These are phyloP conservation scores for Phyllachora maydis DNA, from an alignment of 2,329 filamentous ascomycete species.

Conservation along the genomic window DNA sequence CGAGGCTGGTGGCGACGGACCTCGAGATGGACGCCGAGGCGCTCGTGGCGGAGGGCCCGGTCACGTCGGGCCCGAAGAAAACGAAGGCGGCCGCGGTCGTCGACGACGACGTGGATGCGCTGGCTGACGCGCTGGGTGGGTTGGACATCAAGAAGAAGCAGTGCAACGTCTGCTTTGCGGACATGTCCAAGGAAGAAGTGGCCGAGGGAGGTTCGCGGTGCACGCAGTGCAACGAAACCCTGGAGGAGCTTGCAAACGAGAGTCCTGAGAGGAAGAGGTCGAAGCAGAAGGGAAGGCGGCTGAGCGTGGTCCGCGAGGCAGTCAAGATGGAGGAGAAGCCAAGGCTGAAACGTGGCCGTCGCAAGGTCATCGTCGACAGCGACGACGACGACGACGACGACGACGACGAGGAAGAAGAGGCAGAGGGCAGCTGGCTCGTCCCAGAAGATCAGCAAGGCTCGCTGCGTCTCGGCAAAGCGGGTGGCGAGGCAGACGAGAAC, in stretches of 20 bases:
- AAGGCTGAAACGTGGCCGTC: slow-evolving; percentile 20
- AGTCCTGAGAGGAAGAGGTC: slow-evolving; percentile 16
- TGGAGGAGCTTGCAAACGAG: slow-evolving; percentile 39
- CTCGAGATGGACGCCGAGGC: slow-evolving; percentile 77
- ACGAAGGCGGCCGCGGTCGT: too few species aligned
- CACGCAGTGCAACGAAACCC: slow-evolving; percentile 51
- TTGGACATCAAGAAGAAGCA: slow-evolving; percentile 59
- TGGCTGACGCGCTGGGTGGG: slow-evolving; percentile 72
- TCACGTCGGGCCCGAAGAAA: slow-evolving; percentile 25
- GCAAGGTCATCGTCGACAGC: slow-evolving; percentile 41
- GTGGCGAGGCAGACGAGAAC: slow-evolving; percentile 74
- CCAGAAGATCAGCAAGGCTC: slow-evolving; percentile 40
- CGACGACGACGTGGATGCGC: slow-evolving; percentile 54
- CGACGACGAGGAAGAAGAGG: slow-evolving; percentile 46
- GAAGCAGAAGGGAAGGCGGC: slow-evolving; percentile 13
- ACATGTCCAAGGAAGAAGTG: slow-evolving; percentile 36
- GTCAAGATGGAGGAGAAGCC: slow-evolving; percentile 11
- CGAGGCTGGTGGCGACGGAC: slow-evolving; percentile 68
- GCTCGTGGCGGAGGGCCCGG: slow-evolving; percentile 46
- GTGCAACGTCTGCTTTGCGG: slow-evolving; percentile 66
- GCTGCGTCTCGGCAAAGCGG: slow-evolving; percentile 50
- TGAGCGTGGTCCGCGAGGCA: slow-evolving; percentile 12
- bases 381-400: too few species aligned
- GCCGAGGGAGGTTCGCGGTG: slow-evolving; percentile 26
- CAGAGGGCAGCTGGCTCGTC: slow-evolving; percentile 64